Percentiles rank a stretch among this genome's conserved stretches.
Evolutionary conservation across 345 rosid genomes (phyloP).

Genomic region (Isatis tinctoria): DNA sequence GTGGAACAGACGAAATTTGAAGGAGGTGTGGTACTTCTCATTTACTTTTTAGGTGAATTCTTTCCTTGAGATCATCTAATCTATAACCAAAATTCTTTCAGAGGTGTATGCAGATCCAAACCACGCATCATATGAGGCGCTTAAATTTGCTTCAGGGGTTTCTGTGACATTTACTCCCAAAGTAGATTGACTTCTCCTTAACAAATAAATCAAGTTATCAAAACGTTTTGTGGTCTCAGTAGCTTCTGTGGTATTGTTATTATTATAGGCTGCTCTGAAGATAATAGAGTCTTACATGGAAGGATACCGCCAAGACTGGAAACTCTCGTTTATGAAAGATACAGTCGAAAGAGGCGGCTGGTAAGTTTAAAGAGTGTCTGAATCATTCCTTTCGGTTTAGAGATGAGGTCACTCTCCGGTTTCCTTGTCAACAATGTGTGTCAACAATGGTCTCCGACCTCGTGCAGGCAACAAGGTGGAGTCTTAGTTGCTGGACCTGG

Average conservation of each 20-base stretch:
- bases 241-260: neutral
- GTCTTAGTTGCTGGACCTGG: constrained; percentile 92
- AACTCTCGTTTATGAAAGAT: constrained; percentile 75
- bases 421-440: neutral
- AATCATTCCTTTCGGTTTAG: neutral
- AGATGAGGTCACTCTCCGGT: neutral
- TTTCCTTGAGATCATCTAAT: constrained; percentile 16
- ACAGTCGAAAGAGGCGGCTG: constrained; percentile 88
- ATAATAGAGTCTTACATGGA: constrained; percentile 82
- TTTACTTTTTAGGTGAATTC: neutral
- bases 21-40: constrained; percentile 60
- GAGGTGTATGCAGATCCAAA: constrained; percentile 96
- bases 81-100: constrained; percentile 30
- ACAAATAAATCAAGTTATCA: neutral
- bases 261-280: constrained; percentile 73
- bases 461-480: constrained; percentile 91
- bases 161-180: constrained; percentile 77
- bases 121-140: constrained; percentile 71
- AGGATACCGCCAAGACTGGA: constrained; percentile 96
- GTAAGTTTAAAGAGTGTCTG: constrained; percentile 37
- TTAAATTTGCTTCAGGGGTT: constrained; percentile 74
- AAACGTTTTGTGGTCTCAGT: neutral
- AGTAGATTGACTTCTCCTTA: constrained; percentile 37
- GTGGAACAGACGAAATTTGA: constrained; percentile 75
- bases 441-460: neutral